phyloP scores from a whole-genome alignment of 208 protist species.

The Trypanosoma melophagium region DNA sequence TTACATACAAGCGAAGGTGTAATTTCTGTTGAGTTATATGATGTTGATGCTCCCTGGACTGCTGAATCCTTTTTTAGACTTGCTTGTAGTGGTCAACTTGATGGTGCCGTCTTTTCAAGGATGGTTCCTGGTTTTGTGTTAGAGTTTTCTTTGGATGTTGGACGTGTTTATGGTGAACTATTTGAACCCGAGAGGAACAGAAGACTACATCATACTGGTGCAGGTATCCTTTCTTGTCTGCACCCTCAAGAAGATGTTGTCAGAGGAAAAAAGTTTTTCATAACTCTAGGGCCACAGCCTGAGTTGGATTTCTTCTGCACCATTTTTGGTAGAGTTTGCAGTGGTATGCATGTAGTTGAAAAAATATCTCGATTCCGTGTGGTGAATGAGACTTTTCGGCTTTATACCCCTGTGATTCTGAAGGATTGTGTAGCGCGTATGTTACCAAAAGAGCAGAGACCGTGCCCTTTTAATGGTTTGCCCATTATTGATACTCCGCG shows the following conservation, averaged over 20 bases:
- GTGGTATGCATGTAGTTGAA: constrained; percentile 44
- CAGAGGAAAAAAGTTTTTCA: constrained; percentile 31
- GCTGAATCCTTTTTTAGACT: constrained; percentile 43
- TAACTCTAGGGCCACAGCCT: constrained; percentile 64
- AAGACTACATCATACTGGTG: constrained; percentile 48
- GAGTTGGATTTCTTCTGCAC: constrained; percentile 42
- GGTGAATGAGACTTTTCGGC: constrained; percentile 23
- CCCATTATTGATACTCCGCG: neutral
- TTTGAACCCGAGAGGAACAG: neutral
- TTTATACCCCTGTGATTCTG: constrained; percentile 44
- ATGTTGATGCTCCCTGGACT: constrained; percentile 18
- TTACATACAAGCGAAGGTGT: constrained; percentile 40
- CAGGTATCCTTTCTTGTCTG: constrained; percentile 47
- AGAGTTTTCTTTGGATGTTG: constrained; percentile 19
- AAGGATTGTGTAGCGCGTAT: constrained; percentile 26
- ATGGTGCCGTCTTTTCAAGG: constrained; percentile 32
- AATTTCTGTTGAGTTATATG: constrained; percentile 63
- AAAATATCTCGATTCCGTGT: constrained; percentile 38
- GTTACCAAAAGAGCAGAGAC: constrained; percentile 16
- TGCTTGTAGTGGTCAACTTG: constrained; percentile 51
- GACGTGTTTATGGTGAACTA: constrained; percentile 11
- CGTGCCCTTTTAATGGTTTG: constrained; percentile 34
- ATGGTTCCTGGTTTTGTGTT: constrained; percentile 43
- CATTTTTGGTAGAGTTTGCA: constrained; percentile 64
- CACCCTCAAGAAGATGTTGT: constrained; percentile 15